These are phyloP conservation scores for Ormosia semicastrata DNA, from an alignment of 306 rosid genomes.

Conservation along the genomic window DNA sequence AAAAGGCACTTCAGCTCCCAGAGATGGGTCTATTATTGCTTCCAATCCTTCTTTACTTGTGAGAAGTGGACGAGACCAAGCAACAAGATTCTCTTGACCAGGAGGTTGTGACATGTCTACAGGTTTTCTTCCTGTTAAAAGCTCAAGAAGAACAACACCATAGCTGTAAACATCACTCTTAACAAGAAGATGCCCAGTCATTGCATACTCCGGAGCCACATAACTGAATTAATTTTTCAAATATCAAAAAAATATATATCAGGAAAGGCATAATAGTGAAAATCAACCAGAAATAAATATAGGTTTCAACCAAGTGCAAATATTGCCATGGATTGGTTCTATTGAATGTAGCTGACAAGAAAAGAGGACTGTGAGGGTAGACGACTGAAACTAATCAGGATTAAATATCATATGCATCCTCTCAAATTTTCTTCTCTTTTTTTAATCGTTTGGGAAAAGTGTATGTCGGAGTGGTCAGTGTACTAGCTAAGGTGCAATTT, in stretches of 20 bases:
- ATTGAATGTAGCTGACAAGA: background rate
- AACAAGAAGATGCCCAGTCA: slow-evolving; percentile 94
- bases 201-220: slow-evolving; percentile 92
- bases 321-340: background rate
- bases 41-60: slow-evolving; percentile 64
- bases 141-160: slow-evolving; percentile 92
- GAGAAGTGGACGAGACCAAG: slow-evolving; percentile 85
- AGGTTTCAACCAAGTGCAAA: background rate
- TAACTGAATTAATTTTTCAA: slow-evolving; percentile 49
- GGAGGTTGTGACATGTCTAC: slow-evolving; percentile 91
- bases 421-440: background rate
- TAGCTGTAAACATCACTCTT: slow-evolving; percentile 95
- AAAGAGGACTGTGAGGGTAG: background rate
- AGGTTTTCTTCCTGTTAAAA: slow-evolving; percentile 80
- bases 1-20: slow-evolving; percentile 52
- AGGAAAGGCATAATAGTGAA: slow-evolving; percentile 8
- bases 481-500: background rate
- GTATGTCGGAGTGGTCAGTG: background rate
- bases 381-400: background rate
- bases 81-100: slow-evolving; percentile 82
- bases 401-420: background rate
- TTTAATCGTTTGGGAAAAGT: background rate
- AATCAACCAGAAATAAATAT: background rate
- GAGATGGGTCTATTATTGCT: slow-evolving; percentile 50
- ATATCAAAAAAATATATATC: background rate